Conservation (phyloP, 202 grass and related monocot genomes). For the Musa balbisiana region DNA sequence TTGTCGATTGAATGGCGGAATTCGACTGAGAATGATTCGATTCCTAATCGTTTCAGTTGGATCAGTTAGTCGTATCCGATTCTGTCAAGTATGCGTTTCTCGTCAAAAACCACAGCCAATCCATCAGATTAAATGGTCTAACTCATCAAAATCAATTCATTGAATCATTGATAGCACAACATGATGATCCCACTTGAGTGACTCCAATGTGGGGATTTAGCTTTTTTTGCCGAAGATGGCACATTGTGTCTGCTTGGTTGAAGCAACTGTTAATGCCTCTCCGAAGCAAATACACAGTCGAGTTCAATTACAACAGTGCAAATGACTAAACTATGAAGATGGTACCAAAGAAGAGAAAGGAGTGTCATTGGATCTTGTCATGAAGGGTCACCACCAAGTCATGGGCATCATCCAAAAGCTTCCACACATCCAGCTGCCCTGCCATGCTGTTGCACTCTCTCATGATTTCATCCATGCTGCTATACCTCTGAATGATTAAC, state of each 20-base stretch:
- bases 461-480: conserved; percentile 86
- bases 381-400: conserved; percentile 69
- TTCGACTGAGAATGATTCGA: too few species aligned
- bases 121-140: too few species aligned
- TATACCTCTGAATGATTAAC: conserved; percentile 77
- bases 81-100: too few species aligned
- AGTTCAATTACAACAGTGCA: background rate
- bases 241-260: background rate
- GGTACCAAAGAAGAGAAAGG: background rate
- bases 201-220: background rate
- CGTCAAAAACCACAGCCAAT: too few species aligned
- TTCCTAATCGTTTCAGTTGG: too few species aligned
- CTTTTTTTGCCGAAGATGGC: background rate
- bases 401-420: conserved; percentile 76
- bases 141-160: too few species aligned
- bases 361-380: conserved; percentile 29
- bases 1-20: too few species aligned
- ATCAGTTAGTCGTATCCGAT: too few species aligned
- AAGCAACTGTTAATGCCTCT: background rate
- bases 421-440: conserved; percentile 88
- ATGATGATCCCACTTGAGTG: background rate
- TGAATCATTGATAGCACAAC: background rate
- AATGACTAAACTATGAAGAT: background rate
- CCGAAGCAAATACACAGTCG: background rate
- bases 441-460: conserved; percentile 90